phyloP scores from a whole-genome alignment of 176 grass and related monocot genomes.

The Carex kokanica region DNA sequence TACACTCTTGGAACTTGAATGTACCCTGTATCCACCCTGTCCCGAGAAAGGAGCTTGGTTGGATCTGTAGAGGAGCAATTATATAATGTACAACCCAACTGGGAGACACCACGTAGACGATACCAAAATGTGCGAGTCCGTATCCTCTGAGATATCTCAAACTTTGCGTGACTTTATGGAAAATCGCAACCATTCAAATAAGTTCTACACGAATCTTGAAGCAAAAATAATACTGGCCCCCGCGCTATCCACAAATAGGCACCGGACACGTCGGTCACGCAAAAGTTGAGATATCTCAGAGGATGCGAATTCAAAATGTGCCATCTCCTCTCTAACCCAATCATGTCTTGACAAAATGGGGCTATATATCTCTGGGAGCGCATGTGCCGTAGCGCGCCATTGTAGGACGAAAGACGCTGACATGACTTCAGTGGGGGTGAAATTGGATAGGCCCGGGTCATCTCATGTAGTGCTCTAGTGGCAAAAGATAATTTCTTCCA shows the following conservation, averaged over 20 bases:
- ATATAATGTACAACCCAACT: constrained; percentile 11
- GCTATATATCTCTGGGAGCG: background rate
- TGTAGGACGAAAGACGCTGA: constrained; percentile 28
- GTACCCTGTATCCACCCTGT: background rate
- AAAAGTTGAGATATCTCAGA: too few relatives aligned
- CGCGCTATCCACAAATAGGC: too few relatives aligned
- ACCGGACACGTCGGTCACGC: too few relatives aligned
- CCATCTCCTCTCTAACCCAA: constrained; percentile 10
- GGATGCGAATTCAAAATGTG: constrained; percentile 10
- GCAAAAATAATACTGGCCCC: too few relatives aligned
- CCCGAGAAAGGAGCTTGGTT: background rate
- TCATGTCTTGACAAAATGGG: constrained; percentile 25
- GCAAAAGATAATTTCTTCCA: background rate
- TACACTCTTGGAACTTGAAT: background rate
- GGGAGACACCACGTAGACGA: background rate
- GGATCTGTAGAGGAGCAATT: constrained; percentile 23
- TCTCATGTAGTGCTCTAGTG: background rate
- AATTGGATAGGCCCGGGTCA: constrained; percentile 7
- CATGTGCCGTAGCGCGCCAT: constrained; percentile 34
- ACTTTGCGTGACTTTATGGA: too few relatives aligned
- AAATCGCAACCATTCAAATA: too few relatives aligned
- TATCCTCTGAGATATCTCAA: too few relatives aligned
- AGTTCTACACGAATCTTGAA: too few relatives aligned
- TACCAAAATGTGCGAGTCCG: background rate
- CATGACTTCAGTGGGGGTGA: background rate